Conservation (phyloP, 352 stramenopile genomes). For the Pythium rishiriense region DNA sequence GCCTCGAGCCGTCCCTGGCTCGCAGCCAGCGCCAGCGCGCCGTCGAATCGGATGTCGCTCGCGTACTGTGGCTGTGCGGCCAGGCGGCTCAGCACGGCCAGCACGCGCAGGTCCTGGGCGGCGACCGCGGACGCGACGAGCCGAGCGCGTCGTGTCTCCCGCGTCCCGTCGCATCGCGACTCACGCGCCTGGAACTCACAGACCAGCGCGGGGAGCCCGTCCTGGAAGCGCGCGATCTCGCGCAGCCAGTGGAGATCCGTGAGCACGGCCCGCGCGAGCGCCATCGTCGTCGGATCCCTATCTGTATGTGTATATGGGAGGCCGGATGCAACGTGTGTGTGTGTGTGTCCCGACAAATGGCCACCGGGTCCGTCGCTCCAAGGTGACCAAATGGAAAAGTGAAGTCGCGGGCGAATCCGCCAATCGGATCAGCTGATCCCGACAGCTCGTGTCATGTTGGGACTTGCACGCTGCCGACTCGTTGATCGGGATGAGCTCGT, state of each 20-base stretch:
- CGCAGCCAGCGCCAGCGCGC: background rate
- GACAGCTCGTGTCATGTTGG: too few relatives aligned
- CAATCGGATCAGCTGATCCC: too few relatives aligned
- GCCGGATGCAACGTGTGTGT: too few relatives aligned
- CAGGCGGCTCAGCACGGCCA: conserved; percentile 9
- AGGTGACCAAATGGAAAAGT: too few relatives aligned
- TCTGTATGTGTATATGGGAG: too few relatives aligned
- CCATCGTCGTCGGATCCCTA: too few relatives aligned
- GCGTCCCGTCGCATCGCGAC: background rate
- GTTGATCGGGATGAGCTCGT: too few relatives aligned
- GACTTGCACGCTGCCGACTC: too few relatives aligned
- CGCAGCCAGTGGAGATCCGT: conserved; percentile 12
- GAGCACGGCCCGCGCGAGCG: background rate
- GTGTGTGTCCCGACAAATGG: too few relatives aligned
- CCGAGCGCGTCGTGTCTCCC: background rate
- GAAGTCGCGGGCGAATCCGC: too few relatives aligned
- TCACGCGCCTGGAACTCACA: background rate
- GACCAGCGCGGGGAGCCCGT: conserved; percentile 8
- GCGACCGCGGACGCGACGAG: background rate
- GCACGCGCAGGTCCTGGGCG: conserved; percentile 9
- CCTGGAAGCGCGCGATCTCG: conserved; percentile 17
- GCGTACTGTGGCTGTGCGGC: conserved; percentile 8
- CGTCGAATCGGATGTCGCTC: background rate
- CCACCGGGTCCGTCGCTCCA: too few relatives aligned
- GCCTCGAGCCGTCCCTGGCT: background rate